Percentiles rank a stretch among this genome's conserved stretches.
These are phyloP conservation scores for Tulasnella sp. DNA, from an alignment of 768 basidiomycete species.

Conservation along the genomic window DNA sequence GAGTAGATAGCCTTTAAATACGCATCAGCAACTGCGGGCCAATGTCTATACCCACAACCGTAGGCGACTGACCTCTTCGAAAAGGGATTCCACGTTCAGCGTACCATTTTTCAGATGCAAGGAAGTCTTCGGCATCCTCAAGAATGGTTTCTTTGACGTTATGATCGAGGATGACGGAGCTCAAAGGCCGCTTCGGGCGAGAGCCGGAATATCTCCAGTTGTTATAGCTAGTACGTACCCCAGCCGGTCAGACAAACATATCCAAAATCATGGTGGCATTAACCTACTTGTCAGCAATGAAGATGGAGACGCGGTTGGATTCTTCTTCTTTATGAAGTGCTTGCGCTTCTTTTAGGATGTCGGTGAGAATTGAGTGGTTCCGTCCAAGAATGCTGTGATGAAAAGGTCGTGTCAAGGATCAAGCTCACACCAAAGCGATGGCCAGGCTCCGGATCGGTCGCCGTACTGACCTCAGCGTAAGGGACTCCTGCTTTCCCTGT, in stretches of 20 bases:
- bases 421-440: too few species aligned
- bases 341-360: slow-evolving; percentile 47
- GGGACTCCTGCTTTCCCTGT: slow-evolving; percentile 7
- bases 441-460: not conserved
- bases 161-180: slow-evolving; percentile 60
- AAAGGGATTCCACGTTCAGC: slow-evolving; percentile 68
- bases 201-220: slow-evolving; percentile 47
- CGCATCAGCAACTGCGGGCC: slow-evolving; percentile 21
- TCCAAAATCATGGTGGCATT: not conserved
- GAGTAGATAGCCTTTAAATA: slow-evolving; percentile 27
- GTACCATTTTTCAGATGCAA: slow-evolving; percentile 63
- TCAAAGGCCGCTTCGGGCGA: slow-evolving; percentile 53
- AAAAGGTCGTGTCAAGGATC: not conserved
- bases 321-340: slow-evolving; percentile 41
- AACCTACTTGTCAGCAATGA: slow-evolving; percentile 25
- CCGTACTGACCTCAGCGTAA: slow-evolving; percentile 13
- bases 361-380: slow-evolving; percentile 36
- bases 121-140: slow-evolving; percentile 60
- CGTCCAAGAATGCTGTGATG: slow-evolving; percentile 38
- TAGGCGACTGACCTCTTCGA: slow-evolving; percentile 56
- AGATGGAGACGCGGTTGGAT: slow-evolving; percentile 43
- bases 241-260: slow-evolving; percentile 17
- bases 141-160: slow-evolving; percentile 56
- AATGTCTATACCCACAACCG: slow-evolving; percentile 25
- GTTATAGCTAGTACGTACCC: slow-evolving; percentile 18